Base-by-base conservation (phyloP, 257 asterid species). In the Rauvolfia tetraphylla region DNA sequence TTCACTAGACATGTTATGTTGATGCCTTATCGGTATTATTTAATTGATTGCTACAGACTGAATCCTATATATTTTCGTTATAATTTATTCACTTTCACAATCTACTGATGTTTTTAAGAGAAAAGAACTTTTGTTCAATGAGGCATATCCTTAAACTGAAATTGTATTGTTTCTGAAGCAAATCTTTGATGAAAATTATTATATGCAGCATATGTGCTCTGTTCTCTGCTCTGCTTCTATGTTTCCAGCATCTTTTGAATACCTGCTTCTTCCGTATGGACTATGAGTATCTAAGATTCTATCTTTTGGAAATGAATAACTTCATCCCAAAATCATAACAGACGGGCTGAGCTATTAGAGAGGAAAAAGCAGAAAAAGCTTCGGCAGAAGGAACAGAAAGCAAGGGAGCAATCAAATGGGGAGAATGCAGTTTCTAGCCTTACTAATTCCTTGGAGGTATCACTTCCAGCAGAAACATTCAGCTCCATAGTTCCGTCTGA, bases 371-470 rank as follows among this genome's bases (percentile, higher is more conserved):
- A 80, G 87, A 93, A 88, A 84, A 91, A 87, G 87, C 95, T 88
- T 82, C 90, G 95, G 57, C 96, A 89, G 79, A 91, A 88, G 88
- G 97, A 88, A 80, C 99, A 89, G 80, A 90, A 86, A 80, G 85
- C 75, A 73, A 93, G 76, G 83, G 97, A 84, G 72, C 91, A 85
- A 80, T 78, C 71, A 53, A 66, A 70, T 71, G 89, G 68, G 72
- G 80, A 34, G 72, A 83, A 76, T 31, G 75, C 74, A 29, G 89
- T 68, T 78, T 53, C 84, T 74, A 77, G 74, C 83, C 31, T 63
- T 53, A 72, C 81, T 82, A 89, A 76, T 84, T 78, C 81, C 42
- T 76, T 73, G 73, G 91, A 82, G 65, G 81, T 81, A 66, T 84
- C 90, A 69, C 70, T 54, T 75, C 73, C 83, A 63, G 83, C 87